Base-by-base conservation (phyloP, 768 basidiomycete species). In the Russula virescens region DNA sequence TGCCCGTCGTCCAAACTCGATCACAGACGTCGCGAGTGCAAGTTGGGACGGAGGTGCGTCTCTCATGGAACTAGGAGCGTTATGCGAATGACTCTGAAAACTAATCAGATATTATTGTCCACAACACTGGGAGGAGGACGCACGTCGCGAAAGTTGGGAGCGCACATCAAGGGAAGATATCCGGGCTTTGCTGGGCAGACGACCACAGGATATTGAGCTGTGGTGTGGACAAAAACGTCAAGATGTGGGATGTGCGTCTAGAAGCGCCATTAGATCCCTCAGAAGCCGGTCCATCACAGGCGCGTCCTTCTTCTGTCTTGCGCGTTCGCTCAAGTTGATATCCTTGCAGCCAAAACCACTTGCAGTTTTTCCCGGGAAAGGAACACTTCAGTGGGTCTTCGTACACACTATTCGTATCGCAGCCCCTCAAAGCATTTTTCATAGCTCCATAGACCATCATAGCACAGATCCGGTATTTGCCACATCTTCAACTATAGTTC, bases 401-500 rank as follows among this genome's bases (percentile, higher is more conserved):
- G n/a, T 40, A 26, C 23, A 31, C n/a, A 31, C n/a, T 42, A 4
- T 40, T 11, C 21, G 0, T 26, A 14, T 53, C 35, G 23, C n/a
- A 23, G 7, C 16, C 31, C 16, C 67, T 55, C 56, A 66, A 19
- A 16, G 5, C 13, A 38, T 9, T 23, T 3, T 48, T 50, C 59
- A 8, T 69, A 96, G 94, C 70, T 88, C 89, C 48, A 91, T 99
- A 74, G 94, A 98, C 69, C 97, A 98, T 71, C 97, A 98, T 72
- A 83, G 88, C 50, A 83, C 84, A 40, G 90, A 95, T 61, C 79
- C 88, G n/a, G 74, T 94, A 5, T 99, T 99, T 68, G 96, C 94
- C 0, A 95, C 96, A 0, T 94, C 94, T 2, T 96, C 94, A 0
- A 92, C 88, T 68, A 81, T 83, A 52, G 94, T 99, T 8, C 96